Base-by-base conservation (phyloP, 2,329 filamentous ascomycete species). In the Cytospora schulzeri region DNA sequence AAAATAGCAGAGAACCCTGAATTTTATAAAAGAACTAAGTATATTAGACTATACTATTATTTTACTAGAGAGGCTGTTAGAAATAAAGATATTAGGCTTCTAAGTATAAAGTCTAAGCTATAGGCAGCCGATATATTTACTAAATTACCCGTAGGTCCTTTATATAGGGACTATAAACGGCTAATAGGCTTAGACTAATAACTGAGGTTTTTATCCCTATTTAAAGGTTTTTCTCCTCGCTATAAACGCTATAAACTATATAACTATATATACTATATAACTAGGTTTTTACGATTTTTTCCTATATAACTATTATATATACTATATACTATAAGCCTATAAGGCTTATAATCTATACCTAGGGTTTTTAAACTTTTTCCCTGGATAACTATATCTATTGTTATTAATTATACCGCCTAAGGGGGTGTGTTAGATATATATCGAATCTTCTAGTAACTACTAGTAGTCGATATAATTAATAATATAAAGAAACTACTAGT, bases 371-470 rank as follows among this genome's bases (percentile, higher is more conserved):
- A 7, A 7, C 29, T 38, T 38, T 38, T 38, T 38, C 35, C 35
- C 35, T 38, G 3, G 11, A 14, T 38, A 38, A 14, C 35, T 38
- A 38, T 38, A 38, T 7, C 15, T 38, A 7, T 7, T 7, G 15
- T 4, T 38, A 38, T 38, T 14, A 38, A 38, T n/a, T 31, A 31
- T 31, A 38, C 5, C 35, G 35, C 73, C 69, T 69, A 76, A 38
- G 35, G 35, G 35, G 35, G 35, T 38, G 35, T 38, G 35, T 31
- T 31, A 31, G 29, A n/a, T n/a, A n/a, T n/a, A n/a, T n/a, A n/a
- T n/a, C n/a, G n/a, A n/a, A n/a, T n/a, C n/a, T n/a, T n/a, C n/a
- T n/a, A n/a, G n/a, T n/a, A n/a, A n/a, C n/a, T n/a, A n/a, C n/a
- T n/a, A n/a, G n/a, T n/a, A n/a, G n/a, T n/a, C n/a, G n/a, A n/a